Evolutionary conservation across 1,284 basidiomycete genomes (phyloP), one percentile per base, ranked within the genome.

Genomic region (Neonothopanus nambi): DNA sequence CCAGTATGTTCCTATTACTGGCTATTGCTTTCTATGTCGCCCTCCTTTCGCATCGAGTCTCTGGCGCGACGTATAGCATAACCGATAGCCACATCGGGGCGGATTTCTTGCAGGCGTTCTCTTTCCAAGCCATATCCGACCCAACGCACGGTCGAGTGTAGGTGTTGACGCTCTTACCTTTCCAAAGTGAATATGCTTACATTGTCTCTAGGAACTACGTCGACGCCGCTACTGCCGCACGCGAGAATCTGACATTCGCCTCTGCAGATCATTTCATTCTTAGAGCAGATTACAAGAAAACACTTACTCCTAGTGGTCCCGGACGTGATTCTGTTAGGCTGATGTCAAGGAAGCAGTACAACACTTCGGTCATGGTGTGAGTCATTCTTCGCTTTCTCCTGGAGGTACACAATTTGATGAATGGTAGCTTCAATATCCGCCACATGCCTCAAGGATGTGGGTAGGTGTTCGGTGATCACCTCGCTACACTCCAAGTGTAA

Each of bases 111-210:
- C 62, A 71, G 24, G 66, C 71, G 2, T 86, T 84, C 63, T 66
- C 68, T 13, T 78, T 75, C 58, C 59, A 81, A 59, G 75, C 78
- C 20, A 79, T 81, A 48, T 45, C 74, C 4, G 85, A 86, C 62
- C 84, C 85, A 1, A 84, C 84, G 5, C 70, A 81, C 59, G 83
- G 84, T 23, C 73, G 82, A 58, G 85, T 87, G 84, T 85, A 65
- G 66, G 80, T 65, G 20, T 23, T 41, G 18, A 18, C 51, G 15
- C 7, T 21, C n/a, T n/a, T n/a, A n/a, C n/a, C n/a, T n/a, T n/a
- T n/a, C n/a, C n/a, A n/a, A n/a, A n/a, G n/a, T n/a, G n/a, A n/a
- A n/a, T n/a, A 33, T 51, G 21, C 57, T 4, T 6, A 20, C 24
- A 43, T 38, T 18, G 24, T 46, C 48, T 48, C n/a, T 43, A 82